phyloP scores from a whole-genome alignment of 441 rosid genomes.

The Hura crepitans region DNA sequence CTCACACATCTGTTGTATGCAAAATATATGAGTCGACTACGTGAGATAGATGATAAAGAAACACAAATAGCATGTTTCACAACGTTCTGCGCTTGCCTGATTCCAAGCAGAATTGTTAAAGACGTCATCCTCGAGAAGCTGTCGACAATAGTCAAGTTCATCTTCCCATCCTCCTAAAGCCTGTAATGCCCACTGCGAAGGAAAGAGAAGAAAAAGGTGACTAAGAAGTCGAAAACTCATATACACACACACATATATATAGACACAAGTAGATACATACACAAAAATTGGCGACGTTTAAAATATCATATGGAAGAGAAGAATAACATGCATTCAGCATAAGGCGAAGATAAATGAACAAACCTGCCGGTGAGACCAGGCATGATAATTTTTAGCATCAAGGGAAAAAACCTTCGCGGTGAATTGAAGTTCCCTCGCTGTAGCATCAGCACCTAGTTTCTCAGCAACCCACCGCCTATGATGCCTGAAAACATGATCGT shows the following conservation, averaged over 20 bases:
- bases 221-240: background rate
- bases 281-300: background rate
- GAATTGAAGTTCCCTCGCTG: slow-evolving; percentile 59
- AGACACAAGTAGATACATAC: too few relatives aligned
- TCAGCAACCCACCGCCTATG: slow-evolving; percentile 96
- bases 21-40: background rate
- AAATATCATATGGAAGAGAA: background rate
- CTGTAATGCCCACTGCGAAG: slow-evolving; percentile 69
- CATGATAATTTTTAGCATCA: slow-evolving; percentile 91
- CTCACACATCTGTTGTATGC: background rate
- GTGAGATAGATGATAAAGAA: background rate
- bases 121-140: slow-evolving; percentile 73
- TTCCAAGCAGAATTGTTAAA: slow-evolving; percentile 97
- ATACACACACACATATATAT: background rate
- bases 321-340: background rate
- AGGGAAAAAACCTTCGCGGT: slow-evolving; percentile 51
- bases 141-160: slow-evolving; percentile 74
- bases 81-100: slow-evolving; percentile 47
- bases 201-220: slow-evolving; percentile 6
- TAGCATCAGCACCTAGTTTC: slow-evolving; percentile 64
- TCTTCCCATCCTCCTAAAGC: slow-evolving; percentile 90
- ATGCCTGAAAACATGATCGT: slow-evolving; percentile 52
- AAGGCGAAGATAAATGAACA: slow-evolving; percentile 18
- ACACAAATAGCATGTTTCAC: background rate
- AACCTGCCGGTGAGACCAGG: slow-evolving; percentile 98